Evolutionary conservation across 2,329 filamentous ascomycete species (phyloP).

Genomic region (Penicillium vulpinum): DNA sequence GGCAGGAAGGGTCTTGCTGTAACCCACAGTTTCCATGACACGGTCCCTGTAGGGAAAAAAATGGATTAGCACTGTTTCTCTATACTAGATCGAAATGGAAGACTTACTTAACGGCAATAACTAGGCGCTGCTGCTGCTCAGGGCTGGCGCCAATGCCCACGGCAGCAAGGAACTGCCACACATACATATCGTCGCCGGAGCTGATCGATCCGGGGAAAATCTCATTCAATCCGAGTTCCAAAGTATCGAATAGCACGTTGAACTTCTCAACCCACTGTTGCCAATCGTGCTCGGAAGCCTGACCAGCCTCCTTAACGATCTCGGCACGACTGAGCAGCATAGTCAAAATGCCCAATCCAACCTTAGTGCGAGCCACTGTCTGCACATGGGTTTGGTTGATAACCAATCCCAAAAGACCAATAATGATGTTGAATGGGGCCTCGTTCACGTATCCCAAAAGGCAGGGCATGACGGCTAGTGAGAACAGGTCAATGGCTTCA

Average conservation of each 20-base stretch:
- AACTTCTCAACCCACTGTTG: slow-evolving; percentile 82
- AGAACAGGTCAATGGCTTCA: slow-evolving; percentile 91
- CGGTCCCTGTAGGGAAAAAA: slow-evolving; percentile 65
- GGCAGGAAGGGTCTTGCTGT: slow-evolving; percentile 84
- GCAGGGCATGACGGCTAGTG: slow-evolving; percentile 81
- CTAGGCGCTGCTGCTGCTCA: slow-evolving; percentile 91
- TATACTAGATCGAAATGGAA: not conserved
- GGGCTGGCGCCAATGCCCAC: slow-evolving; percentile 91
- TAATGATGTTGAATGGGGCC: slow-evolving; percentile 84
- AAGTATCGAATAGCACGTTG: slow-evolving; percentile 78
- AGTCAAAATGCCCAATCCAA: slow-evolving; percentile 85
- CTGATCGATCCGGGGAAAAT: slow-evolving; percentile 93
- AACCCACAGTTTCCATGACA: slow-evolving; percentile 89
- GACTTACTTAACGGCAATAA: slow-evolving; percentile 81
- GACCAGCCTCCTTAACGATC: slow-evolving; percentile 79
- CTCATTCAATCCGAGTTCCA: slow-evolving; percentile 79
- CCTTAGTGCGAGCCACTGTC: slow-evolving; percentile 78
- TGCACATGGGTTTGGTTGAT: slow-evolving; percentile 80
- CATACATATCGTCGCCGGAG: slow-evolving; percentile 88
- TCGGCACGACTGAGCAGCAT: slow-evolving; percentile 94
- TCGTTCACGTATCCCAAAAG: slow-evolving; percentile 89
- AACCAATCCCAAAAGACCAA: slow-evolving; percentile 82
- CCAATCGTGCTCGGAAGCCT: slow-evolving; percentile 70
- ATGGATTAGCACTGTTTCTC: slow-evolving; percentile 16
- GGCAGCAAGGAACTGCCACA: slow-evolving; percentile 96